Base-by-base conservation (phyloP, 805 yeast species). In the Metschnikowia dekortorum region DNA sequence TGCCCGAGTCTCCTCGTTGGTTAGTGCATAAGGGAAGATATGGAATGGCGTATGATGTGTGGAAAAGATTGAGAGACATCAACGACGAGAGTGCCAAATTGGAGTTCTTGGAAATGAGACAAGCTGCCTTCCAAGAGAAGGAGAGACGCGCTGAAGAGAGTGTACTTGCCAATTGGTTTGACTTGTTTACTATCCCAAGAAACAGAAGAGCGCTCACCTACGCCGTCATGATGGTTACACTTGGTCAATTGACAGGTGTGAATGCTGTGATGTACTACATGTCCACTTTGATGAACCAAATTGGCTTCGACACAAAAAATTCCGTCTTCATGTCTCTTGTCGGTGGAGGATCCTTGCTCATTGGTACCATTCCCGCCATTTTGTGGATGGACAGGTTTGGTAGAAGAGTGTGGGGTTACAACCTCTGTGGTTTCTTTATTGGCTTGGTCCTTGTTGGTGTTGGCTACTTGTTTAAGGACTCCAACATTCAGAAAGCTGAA, bases 331-430 rank as follows among this genome's bases (percentile, higher is more conserved):
- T 83, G 87, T 82, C 87, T 8, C 73, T 82, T 61, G 87, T 83
- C 22, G 86, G 86, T 47, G 87, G 87, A 59, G 87, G 84, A 35
- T 71, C 86, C 1, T 66, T 82, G 40, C 63, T 83, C 55, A 42
- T 83, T 9, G 88, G 87, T 60, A 79, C 87, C 8, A 82, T 83
- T 57, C 87, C 87, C 26, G 87, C 86, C 11, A 76, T 82, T 48
- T 56, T 80, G 50, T 81, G 65, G 65, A 79, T 74, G 84, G 87
- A 77, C 58, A 67, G 69, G 38, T 79, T 76, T 56, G 84, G 84
- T 32, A 71, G 84, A 64, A 71, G 83, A 61, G 68, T 73, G 44
- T 82, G 87, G 86, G 84, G 84, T 51, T 59, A 67, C 66, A 81
- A 80, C 55, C 71, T 79, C 54, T 70, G 79, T 54, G 80, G 83